These are phyloP conservation scores for Linum lewisii DNA, from an alignment of 345 rosid genomes.

Conservation along the genomic window DNA sequence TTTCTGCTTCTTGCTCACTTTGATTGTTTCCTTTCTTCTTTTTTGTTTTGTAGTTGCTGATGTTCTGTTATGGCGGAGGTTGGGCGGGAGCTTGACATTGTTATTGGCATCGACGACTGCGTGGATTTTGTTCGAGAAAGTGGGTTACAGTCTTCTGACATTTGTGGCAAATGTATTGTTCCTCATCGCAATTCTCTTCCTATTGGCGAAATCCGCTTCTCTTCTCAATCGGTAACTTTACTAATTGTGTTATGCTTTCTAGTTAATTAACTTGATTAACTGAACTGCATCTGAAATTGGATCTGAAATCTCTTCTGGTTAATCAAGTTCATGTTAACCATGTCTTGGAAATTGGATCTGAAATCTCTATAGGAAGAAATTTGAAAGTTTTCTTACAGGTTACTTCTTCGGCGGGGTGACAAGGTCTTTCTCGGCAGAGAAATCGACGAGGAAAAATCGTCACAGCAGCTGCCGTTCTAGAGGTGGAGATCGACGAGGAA, in stretches of 20 bases:
- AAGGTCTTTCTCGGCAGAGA: no score
- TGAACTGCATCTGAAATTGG: background rate
- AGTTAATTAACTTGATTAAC: background rate
- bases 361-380: slow-evolving; percentile 56
- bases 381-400: slow-evolving; percentile 65
- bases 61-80: slow-evolving; percentile 70
- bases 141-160: slow-evolving; percentile 65
- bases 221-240: slow-evolving; percentile 70
- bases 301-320: slow-evolving; percentile 59
- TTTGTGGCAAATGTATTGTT: slow-evolving; percentile 66
- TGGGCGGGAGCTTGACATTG: slow-evolving; percentile 35
- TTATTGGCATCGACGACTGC: slow-evolving; percentile 40
- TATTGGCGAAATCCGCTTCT: slow-evolving; percentile 95
- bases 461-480: no score
- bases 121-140: slow-evolving; percentile 76
- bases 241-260: background rate
- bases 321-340: slow-evolving; percentile 43
- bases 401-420: no score
- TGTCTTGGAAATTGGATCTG: slow-evolving; percentile 53
- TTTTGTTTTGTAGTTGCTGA: slow-evolving; percentile 52
- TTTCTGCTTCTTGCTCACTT: background rate
- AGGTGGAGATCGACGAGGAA: no score
- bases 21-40: background rate
- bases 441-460: no score
- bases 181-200: slow-evolving; percentile 64